Evolutionary conservation across 2,329 filamentous ascomycete genomes (phyloP), one percentile per base, ranked within the genome.

Genomic region (Fusarium sulawesiense): DNA sequence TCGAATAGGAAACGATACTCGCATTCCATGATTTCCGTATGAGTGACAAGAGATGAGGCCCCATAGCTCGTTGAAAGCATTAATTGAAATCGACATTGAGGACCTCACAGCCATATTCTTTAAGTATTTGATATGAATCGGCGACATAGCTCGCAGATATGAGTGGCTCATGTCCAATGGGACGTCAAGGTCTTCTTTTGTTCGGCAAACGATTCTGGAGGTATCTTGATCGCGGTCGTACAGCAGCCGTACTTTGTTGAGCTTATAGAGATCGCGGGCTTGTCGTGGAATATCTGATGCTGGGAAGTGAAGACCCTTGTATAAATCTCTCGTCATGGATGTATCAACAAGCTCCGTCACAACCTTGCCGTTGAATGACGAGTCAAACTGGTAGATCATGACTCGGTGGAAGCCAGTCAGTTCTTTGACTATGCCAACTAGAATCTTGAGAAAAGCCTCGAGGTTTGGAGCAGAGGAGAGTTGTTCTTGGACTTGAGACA

Each of bases 11-110:
- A 97, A 97, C 0, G 93, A 93, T 0, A 97, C 93, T n/a, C 94
- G 87, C 93, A 96, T 97, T 6, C 93, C 93, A 46, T 86, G 87
- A 3, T 79, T 62, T 0, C 92, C 93, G 73, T 97, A 97, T 0
- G 91, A 88, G 76, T 97, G 94, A 65, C 93, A 97, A 3, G 93
- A 90, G 42, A 97, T 93, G 29, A 97, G 82, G 0, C 94, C 94
- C 94, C 94, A 97, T 0, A 97, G 81, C 73, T 97, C 92, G 71
- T 88, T 86, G 73, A 97, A 96, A 0, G 92, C 92, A 69, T 93
- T 96, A 75, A 97, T 92, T 2, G 93, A 97, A 65, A 97, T 94
- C 1, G 93, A 97, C 93, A 97, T 97, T 69, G 93, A 97, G 0
- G 93, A 93, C n/a, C 93, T 89, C 1, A 97, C 93, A 10, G 90